A percentile compares a stretch with the other conserved stretches of the same genome.
These are phyloP conservation scores for Aureobasidium sp. DNA, from an alignment of 2,329 filamentous ascomycete species.

Conservation along the genomic window DNA sequence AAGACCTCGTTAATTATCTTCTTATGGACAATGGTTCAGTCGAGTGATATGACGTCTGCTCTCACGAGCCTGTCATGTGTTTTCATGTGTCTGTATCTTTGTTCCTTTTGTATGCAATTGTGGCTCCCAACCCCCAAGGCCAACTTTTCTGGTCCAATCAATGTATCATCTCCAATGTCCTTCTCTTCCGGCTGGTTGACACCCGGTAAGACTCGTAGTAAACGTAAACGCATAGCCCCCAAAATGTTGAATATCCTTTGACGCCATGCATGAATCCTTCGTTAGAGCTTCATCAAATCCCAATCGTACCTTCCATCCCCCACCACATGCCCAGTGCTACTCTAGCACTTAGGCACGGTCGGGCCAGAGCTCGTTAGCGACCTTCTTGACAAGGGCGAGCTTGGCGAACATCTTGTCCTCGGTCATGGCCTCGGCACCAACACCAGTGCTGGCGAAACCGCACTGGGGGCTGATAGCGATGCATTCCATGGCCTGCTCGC, in stretches of 20 bases:
- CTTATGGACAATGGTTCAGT: background rate
- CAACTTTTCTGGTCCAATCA: conserved; percentile 7
- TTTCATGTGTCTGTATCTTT: conserved; percentile 8
- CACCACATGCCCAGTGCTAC: background rate
- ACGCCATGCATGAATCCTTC: conserved; percentile 9
- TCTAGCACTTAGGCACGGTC: conserved; percentile 19
- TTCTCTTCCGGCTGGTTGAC: conserved; percentile 10
- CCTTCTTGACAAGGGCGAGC: conserved; percentile 27
- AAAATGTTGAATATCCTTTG: conserved; percentile 10
- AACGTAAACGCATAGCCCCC: background rate
- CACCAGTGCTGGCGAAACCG: conserved; percentile 29
- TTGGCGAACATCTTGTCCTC: conserved; percentile 32
- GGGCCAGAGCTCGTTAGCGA: conserved; percentile 29
- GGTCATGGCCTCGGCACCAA: conserved; percentile 29
- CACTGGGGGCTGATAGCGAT: conserved; percentile 31
- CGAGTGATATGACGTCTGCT: background rate
- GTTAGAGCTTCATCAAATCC: conserved; percentile 8
- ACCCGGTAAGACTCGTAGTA: conserved; percentile 1
- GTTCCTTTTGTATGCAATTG: background rate
- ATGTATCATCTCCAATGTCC: background rate
- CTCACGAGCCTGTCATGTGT: conserved; percentile 6
- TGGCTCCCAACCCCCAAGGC: background rate
- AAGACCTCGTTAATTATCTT: background rate
- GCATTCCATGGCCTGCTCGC: conserved; percentile 29
- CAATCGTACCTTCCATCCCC: background rate